A percentile compares a stretch with the other conserved stretches of the same genome.
phyloP scores from a whole-genome alignment of 83 land plant species.

The Diphasiastrum complanatum region DNA sequence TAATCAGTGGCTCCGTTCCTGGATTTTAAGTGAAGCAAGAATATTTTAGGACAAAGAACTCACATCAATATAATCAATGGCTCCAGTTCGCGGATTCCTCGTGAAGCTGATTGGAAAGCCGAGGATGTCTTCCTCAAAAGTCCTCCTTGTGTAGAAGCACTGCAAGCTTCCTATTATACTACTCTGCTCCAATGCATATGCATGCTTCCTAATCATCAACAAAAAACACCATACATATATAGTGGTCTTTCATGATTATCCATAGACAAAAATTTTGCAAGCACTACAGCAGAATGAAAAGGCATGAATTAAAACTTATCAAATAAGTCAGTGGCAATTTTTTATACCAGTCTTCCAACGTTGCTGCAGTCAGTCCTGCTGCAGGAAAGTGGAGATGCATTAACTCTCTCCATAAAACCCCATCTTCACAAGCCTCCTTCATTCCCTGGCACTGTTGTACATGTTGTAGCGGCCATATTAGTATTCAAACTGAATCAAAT shows the following conservation, averaged over 20 bases:
- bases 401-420: slow-evolving; percentile 10
- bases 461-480: no score
- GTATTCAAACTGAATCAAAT: no score
- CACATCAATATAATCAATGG: slow-evolving; percentile 20
- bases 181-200: slow-evolving; percentile 9
- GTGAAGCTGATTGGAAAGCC: slow-evolving; percentile 20
- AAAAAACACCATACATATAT: not conserved
- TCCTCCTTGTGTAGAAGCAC: slow-evolving; percentile 18
- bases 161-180: slow-evolving; percentile 12
- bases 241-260: no score
- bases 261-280: no score
- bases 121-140: slow-evolving; percentile 12
- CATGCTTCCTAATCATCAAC: slow-evolving; percentile 1
- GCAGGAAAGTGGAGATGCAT: slow-evolving; percentile 21
- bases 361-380: slow-evolving; percentile 9
- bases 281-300: no score
- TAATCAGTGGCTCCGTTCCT: no score
- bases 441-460: slow-evolving; percentile 9
- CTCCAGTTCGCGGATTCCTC: slow-evolving; percentile 15
- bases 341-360: slow-evolving; percentile 19
- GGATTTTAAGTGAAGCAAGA: no score
- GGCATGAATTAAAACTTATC: not conserved
- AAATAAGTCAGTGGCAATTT: not conserved
- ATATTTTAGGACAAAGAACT: not conserved
- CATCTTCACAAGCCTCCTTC: slow-evolving; percentile 14